A percentile compares a stretch with the other conserved stretches of the same genome.
These are phyloP conservation scores for Colletotrichum sp. DNA, from an alignment of 2,329 filamentous ascomycete species.

Conservation along the genomic window DNA sequence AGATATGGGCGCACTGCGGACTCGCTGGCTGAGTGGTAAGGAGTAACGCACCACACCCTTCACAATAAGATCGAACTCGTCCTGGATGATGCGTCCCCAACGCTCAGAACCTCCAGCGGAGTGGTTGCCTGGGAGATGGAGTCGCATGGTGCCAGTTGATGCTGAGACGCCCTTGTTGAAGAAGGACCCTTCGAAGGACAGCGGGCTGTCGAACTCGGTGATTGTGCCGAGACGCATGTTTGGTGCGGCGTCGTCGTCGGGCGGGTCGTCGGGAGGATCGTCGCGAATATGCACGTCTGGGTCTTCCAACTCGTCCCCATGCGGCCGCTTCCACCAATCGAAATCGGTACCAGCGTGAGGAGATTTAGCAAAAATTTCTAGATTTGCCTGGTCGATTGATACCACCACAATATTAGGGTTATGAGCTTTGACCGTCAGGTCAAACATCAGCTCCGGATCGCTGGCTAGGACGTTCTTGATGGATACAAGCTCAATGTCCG, in stretches of 20 bases:
- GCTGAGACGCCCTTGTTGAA: conserved; percentile 75
- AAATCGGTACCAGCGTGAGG: conserved; percentile 79
- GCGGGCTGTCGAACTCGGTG: conserved; percentile 82
- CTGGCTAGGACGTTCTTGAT: conserved; percentile 92
- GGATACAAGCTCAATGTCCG: conserved; percentile 76
- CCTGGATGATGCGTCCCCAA: conserved; percentile 89
- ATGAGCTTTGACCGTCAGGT: conserved; percentile 83
- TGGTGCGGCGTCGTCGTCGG: conserved; percentile 71
- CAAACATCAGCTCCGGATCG: conserved; percentile 94
- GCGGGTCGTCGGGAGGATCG: conserved; percentile 57
- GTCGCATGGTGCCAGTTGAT: conserved; percentile 83
- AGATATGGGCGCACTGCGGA: conserved; percentile 65
- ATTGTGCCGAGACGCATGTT: conserved; percentile 95
- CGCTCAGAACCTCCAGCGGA: conserved; percentile 85
- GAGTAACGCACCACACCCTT: conserved; percentile 89
- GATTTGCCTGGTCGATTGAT: conserved; percentile 82
- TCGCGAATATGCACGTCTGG: conserved; percentile 29
- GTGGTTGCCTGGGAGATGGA: conserved; percentile 84
- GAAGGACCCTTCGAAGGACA: conserved; percentile 89
- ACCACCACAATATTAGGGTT: conserved; percentile 95
- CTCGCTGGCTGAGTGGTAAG: conserved; percentile 64
- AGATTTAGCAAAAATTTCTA: conserved; percentile 95
- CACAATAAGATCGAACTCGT: conserved; percentile 92
- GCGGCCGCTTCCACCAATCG: conserved; percentile 61
- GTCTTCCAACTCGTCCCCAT: conserved; percentile 21